Conservation (phyloP, 345 rosid genomes). For the Ceriops decandra region DNA sequence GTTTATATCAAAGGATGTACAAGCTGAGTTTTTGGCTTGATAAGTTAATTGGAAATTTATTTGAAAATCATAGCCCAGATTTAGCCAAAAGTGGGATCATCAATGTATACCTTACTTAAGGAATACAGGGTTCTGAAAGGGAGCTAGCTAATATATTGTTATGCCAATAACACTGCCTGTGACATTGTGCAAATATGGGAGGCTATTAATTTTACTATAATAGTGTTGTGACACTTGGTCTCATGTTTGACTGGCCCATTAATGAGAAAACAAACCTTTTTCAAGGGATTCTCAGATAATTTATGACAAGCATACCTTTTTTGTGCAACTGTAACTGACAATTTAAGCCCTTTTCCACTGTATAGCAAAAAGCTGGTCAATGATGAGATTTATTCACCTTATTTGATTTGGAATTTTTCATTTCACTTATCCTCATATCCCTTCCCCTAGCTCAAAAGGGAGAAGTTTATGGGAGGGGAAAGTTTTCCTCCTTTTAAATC, state of each 20-base stretch:
- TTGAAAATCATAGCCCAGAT: constrained; percentile 10
- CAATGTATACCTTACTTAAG: constrained; percentile 13
- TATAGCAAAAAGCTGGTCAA: background rate
- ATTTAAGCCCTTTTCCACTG: constrained; percentile 7
- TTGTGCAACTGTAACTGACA: constrained; percentile 9
- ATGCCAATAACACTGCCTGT: constrained; percentile 13
- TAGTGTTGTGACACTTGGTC: constrained; percentile 3
- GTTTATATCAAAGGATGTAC: background rate
- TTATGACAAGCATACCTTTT: constrained; percentile 17
- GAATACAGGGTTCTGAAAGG: constrained; percentile 8
- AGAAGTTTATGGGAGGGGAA: background rate
- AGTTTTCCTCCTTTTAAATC: background rate
- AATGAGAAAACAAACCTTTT: constrained; percentile 24
- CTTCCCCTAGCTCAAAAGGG: constrained; percentile 1
- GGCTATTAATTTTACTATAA: constrained; percentile 11
- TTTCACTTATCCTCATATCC: background rate
- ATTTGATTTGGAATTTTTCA: constrained; percentile 4
- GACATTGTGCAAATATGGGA: constrained; percentile 19
- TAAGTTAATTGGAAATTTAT: constrained; percentile 11
- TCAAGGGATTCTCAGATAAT: constrained; percentile 20
- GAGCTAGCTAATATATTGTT: constrained; percentile 9
- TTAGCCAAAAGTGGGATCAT: constrained; percentile 13
- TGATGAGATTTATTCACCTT: background rate
- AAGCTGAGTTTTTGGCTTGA: constrained; percentile 10
- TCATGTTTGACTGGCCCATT: constrained; percentile 14